Percentiles rank a stretch among this genome's conserved stretches.
Conservation (phyloP, 768 basidiomycete genomes). For the Psilocybe subaeruginosa region DNA sequence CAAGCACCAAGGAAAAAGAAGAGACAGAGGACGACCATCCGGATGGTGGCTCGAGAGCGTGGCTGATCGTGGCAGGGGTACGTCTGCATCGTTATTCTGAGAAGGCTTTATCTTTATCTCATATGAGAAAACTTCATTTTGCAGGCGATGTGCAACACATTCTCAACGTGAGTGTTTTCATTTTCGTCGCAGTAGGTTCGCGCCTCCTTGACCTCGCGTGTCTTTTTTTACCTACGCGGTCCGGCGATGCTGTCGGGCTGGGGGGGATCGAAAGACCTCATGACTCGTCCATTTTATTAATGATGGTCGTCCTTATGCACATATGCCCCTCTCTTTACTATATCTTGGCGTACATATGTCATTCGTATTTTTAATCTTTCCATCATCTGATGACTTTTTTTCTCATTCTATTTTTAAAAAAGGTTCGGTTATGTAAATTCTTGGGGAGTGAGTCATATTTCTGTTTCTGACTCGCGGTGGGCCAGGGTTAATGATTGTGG, state of each 20-base stretch:
- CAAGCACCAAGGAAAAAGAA: constrained; percentile 2
- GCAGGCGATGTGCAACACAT: constrained; percentile 50
- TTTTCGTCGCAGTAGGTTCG: neutral
- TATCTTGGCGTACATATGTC: constrained; percentile 1
- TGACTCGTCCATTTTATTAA: neutral
- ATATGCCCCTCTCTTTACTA: neutral
- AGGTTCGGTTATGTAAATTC: constrained; percentile 74
- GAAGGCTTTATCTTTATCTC: constrained; percentile 2
- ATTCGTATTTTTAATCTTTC: neutral
- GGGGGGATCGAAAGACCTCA: neutral
- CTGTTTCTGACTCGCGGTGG: neutral
- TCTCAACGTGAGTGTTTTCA: constrained; percentile 42
- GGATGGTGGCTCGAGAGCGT: constrained; percentile 47
- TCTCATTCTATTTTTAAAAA: constrained; percentile 15
- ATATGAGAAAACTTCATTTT: neutral
- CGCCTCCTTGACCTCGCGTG: neutral
- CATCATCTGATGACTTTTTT: constrained; percentile 13
- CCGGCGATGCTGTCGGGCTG: neutral
- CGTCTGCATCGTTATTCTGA: constrained; percentile 13
- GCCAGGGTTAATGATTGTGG: neutral
- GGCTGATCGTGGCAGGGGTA: constrained; percentile 48
- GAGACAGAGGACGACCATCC: constrained; percentile 35
- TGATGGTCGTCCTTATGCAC: neutral
- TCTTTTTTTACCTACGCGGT: neutral
- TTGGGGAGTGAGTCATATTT: constrained; percentile 61